A percentile compares a stretch with the other conserved stretches of the same genome.
Conservation (phyloP, 2,329 filamentous ascomycete genomes). For the Calonectria crousiana region DNA sequence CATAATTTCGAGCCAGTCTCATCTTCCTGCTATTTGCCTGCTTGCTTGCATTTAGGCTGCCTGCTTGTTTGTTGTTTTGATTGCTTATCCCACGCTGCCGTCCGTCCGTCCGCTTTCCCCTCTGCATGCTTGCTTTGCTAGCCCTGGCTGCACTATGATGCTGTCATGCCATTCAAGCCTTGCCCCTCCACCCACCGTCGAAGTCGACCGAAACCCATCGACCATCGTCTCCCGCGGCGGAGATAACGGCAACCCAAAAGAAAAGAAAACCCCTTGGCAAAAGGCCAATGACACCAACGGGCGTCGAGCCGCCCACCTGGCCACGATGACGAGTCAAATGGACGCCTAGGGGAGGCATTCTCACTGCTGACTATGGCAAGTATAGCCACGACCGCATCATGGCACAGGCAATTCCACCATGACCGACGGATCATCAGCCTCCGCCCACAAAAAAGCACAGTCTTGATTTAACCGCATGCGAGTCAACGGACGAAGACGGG, state of each 20-base stretch:
- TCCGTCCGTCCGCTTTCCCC: background rate
- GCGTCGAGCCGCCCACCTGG: slow-evolving; percentile 2
- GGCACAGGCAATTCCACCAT: slow-evolving; percentile 6
- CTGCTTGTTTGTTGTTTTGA: background rate
- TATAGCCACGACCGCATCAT: slow-evolving; percentile 1
- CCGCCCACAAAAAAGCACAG: background rate
- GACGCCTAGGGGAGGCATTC: background rate
- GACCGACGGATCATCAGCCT: background rate
- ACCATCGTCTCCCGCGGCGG: background rate
- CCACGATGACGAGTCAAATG: slow-evolving; percentile 19
- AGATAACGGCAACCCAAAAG: slow-evolving; percentile 2
- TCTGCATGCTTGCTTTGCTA: slow-evolving; percentile 11
- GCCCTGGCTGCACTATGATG: slow-evolving; percentile 12
- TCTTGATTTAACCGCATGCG: slow-evolving; percentile 4
- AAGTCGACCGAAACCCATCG: slow-evolving; percentile 22
- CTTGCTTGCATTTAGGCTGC: background rate
- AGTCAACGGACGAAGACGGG: slow-evolving; percentile 11
- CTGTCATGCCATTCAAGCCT: slow-evolving; percentile 9
- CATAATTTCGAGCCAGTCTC: background rate
- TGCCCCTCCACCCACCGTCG: slow-evolving; percentile 15
- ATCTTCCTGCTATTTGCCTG: background rate
- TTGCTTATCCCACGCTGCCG: background rate
- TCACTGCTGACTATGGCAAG: slow-evolving; percentile 17
- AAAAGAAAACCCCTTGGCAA: background rate
- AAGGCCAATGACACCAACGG: slow-evolving; percentile 6